These are phyloP conservation scores for Escallonia rubra DNA, from an alignment of 129 eudicot genomes.

Conservation along the genomic window DNA sequence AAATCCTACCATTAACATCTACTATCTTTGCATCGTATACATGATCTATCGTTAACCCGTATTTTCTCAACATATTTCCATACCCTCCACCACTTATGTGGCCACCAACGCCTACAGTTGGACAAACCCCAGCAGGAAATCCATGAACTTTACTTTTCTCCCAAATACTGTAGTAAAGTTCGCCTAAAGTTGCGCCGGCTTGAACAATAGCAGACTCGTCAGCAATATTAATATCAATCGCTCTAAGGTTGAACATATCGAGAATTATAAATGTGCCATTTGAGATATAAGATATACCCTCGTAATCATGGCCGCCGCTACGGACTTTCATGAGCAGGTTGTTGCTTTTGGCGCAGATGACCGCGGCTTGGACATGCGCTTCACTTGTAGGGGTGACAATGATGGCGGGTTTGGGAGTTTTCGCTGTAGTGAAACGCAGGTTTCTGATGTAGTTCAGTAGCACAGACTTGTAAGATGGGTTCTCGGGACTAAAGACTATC, in stretches of 20 bases:
- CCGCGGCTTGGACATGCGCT: slow-evolving; percentile 41
- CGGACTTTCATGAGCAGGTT: slow-evolving; percentile 31
- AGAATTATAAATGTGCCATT: slow-evolving; percentile 21
- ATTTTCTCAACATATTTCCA: slow-evolving; percentile 32
- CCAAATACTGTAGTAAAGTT: slow-evolving; percentile 30
- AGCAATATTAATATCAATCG: slow-evolving; percentile 8
- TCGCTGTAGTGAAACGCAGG: slow-evolving; percentile 36
- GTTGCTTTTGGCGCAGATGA: slow-evolving; percentile 32
- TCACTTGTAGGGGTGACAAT: slow-evolving; percentile 34
- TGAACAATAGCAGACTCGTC: slow-evolving; percentile 24
- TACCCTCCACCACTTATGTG: slow-evolving; percentile 38
- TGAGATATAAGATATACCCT: slow-evolving; percentile 35
- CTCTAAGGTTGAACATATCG: slow-evolving; percentile 27
- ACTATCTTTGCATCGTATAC: slow-evolving; percentile 32
- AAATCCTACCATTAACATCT: slow-evolving; percentile 22
- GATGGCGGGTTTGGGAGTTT: slow-evolving; percentile 39
- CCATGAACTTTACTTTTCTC: slow-evolving; percentile 35
- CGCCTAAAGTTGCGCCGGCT: slow-evolving; percentile 38
- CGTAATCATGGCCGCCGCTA: slow-evolving; percentile 39
- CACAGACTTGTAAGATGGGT: slow-evolving; percentile 27
- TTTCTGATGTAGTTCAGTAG: slow-evolving; percentile 39
- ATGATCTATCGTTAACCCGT: slow-evolving; percentile 32
- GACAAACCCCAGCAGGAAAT: slow-evolving; percentile 36
- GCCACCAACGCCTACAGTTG: slow-evolving; percentile 35
- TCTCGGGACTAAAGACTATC: slow-evolving; percentile 32